phyloP scores from a whole-genome alignment of 139 green algal genomes.

The Picochlorum costavermella region DNA sequence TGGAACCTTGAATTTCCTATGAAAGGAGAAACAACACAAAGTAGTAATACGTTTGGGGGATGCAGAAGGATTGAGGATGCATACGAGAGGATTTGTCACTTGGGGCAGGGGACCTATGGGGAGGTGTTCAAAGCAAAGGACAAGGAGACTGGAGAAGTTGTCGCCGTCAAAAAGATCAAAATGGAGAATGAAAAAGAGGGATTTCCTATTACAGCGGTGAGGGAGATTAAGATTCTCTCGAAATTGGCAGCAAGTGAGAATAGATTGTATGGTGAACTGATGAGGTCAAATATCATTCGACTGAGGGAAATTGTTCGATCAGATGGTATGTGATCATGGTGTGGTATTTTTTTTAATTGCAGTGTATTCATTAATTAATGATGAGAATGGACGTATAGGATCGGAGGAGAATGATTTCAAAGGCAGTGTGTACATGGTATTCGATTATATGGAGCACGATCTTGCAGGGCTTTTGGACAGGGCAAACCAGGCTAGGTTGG shows the following conservation, averaged over 20 bases:
- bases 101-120: conserved; percentile 82
- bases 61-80: conserved; percentile 52
- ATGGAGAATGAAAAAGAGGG: conserved; percentile 99
- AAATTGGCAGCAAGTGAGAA: conserved; percentile 16
- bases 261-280: conserved; percentile 25
- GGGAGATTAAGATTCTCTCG: conserved; percentile 97
- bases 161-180: conserved; percentile 95
- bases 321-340: conserved; percentile 9
- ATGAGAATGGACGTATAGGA: conserved; percentile 23
- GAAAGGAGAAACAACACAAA: conserved; percentile 19
- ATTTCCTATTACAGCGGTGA: conserved; percentile 97
- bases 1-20: conserved; percentile 52
- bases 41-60: conserved; percentile 37
- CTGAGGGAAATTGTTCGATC: conserved; percentile 95
- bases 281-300: conserved; percentile 90
- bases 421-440: conserved; percentile 98
- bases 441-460: conserved; percentile 99
- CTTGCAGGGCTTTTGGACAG: conserved; percentile 87
- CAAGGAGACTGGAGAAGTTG: conserved; percentile 35
- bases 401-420: conserved; percentile 78
- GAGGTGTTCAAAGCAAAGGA: conserved; percentile 50
- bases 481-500: conserved; percentile 17
- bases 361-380: not conserved
- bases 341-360: conserved; percentile 1
- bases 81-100: conserved; percentile 56